phyloP scores from a whole-genome alignment of 2,329 filamentous ascomycete species.

The Diaporthe batatas region DNA sequence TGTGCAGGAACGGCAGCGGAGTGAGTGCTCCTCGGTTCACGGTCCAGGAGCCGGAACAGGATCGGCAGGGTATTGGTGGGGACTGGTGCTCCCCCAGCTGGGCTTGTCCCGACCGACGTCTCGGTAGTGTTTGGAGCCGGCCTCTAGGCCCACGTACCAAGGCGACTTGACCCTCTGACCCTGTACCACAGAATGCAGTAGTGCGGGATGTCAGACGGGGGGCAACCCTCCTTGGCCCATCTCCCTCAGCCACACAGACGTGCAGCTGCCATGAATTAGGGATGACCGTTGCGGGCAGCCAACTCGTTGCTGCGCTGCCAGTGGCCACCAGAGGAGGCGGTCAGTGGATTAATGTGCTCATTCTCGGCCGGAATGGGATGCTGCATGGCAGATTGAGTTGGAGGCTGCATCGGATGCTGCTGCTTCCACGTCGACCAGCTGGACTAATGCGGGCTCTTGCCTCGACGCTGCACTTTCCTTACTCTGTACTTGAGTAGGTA shows the following conservation, averaged over 20 bases:
- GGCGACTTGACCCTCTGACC: too few species aligned
- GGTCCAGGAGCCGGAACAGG: not conserved
- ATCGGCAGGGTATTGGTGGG: constrained; percentile 18
- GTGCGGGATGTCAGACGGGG: constrained; percentile 1
- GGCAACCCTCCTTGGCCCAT: constrained; percentile 22
- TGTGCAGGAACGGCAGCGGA: not conserved
- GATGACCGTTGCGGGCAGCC: not conserved
- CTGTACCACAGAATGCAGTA: too few species aligned
- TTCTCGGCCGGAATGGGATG: not conserved
- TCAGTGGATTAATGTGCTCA: constrained; percentile 31
- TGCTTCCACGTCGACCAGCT: constrained; percentile 21
- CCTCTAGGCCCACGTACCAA: constrained; percentile 18
- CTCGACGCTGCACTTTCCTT: not conserved
- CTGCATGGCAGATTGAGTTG: constrained; percentile 13
- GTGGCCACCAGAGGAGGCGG: not conserved
- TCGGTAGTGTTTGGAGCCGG: constrained; percentile 33
- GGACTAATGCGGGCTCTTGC: not conserved
- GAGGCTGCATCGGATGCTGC: constrained; percentile 35
- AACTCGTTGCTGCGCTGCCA: not conserved
- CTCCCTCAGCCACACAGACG: constrained; percentile 25
- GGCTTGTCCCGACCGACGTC: constrained; percentile 25
- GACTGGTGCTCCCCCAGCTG: too few species aligned
- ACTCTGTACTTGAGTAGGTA: too few species aligned
- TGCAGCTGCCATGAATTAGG: constrained; percentile 5
- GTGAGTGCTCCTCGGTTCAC: not conserved